These are phyloP conservation scores for Solanum hybrid DNA, from an alignment of 305 asterid genomes.

Conservation along the genomic window DNA sequence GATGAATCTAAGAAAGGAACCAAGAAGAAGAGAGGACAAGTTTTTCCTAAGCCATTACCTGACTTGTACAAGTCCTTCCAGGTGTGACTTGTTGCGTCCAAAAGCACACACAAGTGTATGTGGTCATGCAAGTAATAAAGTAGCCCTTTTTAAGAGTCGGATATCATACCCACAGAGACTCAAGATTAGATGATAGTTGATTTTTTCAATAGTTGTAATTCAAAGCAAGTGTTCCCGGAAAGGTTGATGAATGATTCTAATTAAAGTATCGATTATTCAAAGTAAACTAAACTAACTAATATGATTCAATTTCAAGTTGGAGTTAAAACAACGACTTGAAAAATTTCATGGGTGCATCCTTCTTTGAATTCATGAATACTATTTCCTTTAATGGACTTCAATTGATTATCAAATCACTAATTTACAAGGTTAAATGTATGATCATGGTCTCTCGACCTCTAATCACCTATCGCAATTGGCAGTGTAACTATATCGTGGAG, in stretches of 20 bases:
- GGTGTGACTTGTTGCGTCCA: not conserved
- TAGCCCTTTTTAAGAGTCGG: not conserved
- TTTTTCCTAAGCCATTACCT: not conserved
- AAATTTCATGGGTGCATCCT: not conserved
- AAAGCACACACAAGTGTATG: not conserved
- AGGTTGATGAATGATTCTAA: not conserved
- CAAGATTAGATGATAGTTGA: not conserved
- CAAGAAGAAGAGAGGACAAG: not conserved
- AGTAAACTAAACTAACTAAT: not conserved
- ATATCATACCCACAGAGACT: not conserved
- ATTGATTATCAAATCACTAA: not conserved
- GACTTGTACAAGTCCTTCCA: not conserved
- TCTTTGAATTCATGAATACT: not conserved
- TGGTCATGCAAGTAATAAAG: not conserved
- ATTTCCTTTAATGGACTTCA: not conserved
- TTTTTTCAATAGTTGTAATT: not conserved
- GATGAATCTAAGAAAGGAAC: not conserved
- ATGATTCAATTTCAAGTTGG: not conserved
- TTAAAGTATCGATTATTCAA: not conserved
- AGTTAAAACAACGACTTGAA: not conserved
- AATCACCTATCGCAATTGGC: not conserved
- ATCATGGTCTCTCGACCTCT: not conserved
- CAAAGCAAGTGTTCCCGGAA: not conserved
- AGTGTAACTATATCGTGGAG: not conserved
- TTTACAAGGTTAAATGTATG: not conserved